Evolutionary conservation across 2,329 filamentous ascomycete genomes (phyloP).

Genomic region (Trichoderma sp.): DNA sequence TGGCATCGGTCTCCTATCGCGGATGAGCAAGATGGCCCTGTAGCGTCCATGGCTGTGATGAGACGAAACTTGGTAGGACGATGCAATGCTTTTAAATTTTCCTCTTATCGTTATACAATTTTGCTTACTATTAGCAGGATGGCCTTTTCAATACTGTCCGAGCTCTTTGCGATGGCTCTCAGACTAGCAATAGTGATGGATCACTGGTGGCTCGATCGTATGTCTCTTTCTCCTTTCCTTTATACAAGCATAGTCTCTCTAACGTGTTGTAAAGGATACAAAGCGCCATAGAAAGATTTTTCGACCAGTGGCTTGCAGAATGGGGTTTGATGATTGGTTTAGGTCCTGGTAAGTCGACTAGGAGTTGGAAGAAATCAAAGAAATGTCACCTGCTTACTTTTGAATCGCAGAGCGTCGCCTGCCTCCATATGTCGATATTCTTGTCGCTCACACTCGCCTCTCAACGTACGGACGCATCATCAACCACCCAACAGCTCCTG

Average conservation of each 20-base stretch:
- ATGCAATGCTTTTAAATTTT: background rate
- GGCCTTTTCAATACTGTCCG: constrained; percentile 57
- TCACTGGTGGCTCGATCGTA: constrained; percentile 53
- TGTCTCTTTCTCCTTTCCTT: constrained; percentile 19
- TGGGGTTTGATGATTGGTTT: constrained; percentile 59
- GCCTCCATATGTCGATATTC: constrained; percentile 72
- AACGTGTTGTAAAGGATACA: constrained; percentile 43
- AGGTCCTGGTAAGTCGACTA: constrained; percentile 43
- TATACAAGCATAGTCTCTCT: constrained; percentile 24
- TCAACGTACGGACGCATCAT: constrained; percentile 75
- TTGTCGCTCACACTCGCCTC: constrained; percentile 69
- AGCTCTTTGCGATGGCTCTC: constrained; percentile 58
- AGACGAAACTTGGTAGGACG: constrained; percentile 60
- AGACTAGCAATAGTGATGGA: constrained; percentile 48
- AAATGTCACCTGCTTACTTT: background rate
- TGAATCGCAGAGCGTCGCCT: constrained; percentile 47
- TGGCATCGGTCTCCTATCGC: constrained; percentile 66
- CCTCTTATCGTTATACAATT: background rate
- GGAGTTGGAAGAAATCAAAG: background rate
- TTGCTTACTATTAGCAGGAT: constrained; percentile 38
- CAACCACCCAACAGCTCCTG: constrained; percentile 68
- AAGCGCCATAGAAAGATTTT: constrained; percentile 63
- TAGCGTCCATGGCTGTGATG: constrained; percentile 69
- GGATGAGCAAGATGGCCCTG: constrained; percentile 66
- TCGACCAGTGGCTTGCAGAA: constrained; percentile 61